Conservation (phyloP, 768 basidiomycete species). For the Nidula microcarpa region DNA sequence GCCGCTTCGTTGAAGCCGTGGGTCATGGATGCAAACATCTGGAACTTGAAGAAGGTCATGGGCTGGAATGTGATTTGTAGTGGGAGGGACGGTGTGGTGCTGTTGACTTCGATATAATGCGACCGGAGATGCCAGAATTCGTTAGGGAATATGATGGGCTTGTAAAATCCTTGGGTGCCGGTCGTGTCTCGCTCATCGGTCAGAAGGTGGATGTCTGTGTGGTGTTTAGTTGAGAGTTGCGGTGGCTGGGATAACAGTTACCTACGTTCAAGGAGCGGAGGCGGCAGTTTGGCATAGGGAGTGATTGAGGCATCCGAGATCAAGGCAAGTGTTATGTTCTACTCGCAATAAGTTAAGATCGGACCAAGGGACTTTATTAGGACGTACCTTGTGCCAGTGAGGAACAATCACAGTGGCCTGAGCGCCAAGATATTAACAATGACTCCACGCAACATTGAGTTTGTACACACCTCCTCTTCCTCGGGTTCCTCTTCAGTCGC, state of each 20-base stretch:
- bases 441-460: too few relatives aligned
- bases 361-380: too few relatives aligned
- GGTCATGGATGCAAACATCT: conserved; percentile 80
- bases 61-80: conserved; percentile 83
- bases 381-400: conserved; percentile 78
- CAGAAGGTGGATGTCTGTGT: conserved; percentile 61
- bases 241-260: conserved; percentile 8
- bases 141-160: conserved; percentile 88
- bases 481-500: conserved; percentile 37
- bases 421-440: neutral
- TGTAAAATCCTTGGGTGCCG: conserved; percentile 70
- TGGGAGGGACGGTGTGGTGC: conserved; percentile 75
- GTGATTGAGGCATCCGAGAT: conserved; percentile 67
- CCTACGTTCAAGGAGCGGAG: conserved; percentile 62
- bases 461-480: conserved; percentile 36
- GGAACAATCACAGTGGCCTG: conserved; percentile 64
- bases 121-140: conserved; percentile 92
- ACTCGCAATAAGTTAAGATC: too few relatives aligned
- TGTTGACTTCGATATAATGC: conserved; percentile 81
- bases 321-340: conserved; percentile 88
- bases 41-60: conserved; percentile 84
- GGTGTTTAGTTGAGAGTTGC: conserved; percentile 6
- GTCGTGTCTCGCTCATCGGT: conserved; percentile 58
- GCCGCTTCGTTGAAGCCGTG: conserved; percentile 84
- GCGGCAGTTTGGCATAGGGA: conserved; percentile 51